Conservation (phyloP, 257 asterid genomes). For the Nicotiana attenuata region DNA sequence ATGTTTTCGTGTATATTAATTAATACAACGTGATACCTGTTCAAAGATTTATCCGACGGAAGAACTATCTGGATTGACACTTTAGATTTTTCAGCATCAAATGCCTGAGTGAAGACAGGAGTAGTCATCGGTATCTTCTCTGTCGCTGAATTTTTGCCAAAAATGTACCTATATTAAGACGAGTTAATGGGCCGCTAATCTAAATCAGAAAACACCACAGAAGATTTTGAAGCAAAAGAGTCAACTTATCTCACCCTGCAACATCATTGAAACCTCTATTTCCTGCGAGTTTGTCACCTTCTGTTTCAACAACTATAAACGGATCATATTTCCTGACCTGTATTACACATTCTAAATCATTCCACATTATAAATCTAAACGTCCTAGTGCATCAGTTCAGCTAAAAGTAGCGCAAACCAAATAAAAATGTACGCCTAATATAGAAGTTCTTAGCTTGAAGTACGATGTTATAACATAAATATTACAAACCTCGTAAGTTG, state of each 20-base stretch:
- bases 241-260: constrained; percentile 60
- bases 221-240: neutral
- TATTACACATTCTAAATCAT: neutral
- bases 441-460: neutral
- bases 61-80: constrained; percentile 80
- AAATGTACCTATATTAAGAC: constrained; percentile 50
- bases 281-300: constrained; percentile 62
- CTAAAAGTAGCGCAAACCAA: neutral
- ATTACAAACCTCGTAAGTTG: constrained; percentile 62
- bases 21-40: constrained; percentile 40
- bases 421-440: neutral
- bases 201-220: neutral
- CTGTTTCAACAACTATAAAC: constrained; percentile 66
- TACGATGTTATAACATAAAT: neutral
- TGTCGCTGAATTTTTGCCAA: constrained; percentile 67
- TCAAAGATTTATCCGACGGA: constrained; percentile 64
- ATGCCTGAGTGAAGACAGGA: constrained; percentile 79
- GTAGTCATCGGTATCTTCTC: constrained; percentile 94
- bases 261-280: constrained; percentile 74
- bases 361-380: neutral
- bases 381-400: neutral
- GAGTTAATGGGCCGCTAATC: neutral
- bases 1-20: neutral
- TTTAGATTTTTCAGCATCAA: constrained; percentile 41
- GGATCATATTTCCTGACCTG: constrained; percentile 78